Evolutionary conservation across 2,329 filamentous ascomycete genomes (phyloP).

Genomic region (Neopestalotiopsis rosae): DNA sequence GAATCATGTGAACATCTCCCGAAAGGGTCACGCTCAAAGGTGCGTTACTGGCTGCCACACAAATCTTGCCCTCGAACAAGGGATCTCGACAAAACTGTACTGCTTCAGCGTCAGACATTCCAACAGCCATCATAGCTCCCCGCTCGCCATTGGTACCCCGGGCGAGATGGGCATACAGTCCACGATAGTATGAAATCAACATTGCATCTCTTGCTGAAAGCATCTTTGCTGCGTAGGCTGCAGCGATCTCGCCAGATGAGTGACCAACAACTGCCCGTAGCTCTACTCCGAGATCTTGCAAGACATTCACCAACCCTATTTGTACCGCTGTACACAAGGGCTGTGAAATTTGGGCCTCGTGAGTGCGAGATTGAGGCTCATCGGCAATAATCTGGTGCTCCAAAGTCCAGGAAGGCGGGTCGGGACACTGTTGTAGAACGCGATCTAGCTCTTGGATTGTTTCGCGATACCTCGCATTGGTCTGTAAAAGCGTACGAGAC

Average conservation of each 20-base stretch:
- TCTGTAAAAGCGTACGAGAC: slow-evolving; percentile 35
- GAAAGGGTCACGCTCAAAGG: slow-evolving; percentile 35
- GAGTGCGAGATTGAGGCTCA: slow-evolving; percentile 32
- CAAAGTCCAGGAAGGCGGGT: slow-evolving; percentile 39
- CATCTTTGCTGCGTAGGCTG: slow-evolving; percentile 36
- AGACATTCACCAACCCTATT: slow-evolving; percentile 46
- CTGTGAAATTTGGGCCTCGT: slow-evolving; percentile 50
- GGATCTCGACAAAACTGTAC: slow-evolving; percentile 27
- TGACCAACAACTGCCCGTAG: slow-evolving; percentile 39
- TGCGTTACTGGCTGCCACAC: slow-evolving; percentile 35
- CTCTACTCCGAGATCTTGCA: slow-evolving; percentile 31
- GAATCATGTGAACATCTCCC: slow-evolving; percentile 31
- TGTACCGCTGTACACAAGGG: slow-evolving; percentile 61
- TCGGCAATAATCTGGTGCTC: slow-evolving; percentile 40
- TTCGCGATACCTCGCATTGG: slow-evolving; percentile 36
- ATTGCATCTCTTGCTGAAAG: slow-evolving; percentile 35
- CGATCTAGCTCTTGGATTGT: slow-evolving; percentile 40
- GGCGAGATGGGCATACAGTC: slow-evolving; percentile 30
- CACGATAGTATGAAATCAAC: slow-evolving; percentile 37
- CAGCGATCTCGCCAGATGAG: slow-evolving; percentile 38
- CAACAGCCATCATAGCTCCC: slow-evolving; percentile 35
- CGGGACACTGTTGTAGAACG: slow-evolving; percentile 26
- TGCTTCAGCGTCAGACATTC: slow-evolving; percentile 33
- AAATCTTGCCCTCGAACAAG: slow-evolving; percentile 28
- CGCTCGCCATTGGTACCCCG: slow-evolving; percentile 27